Percentiles rank a stretch among this genome's conserved stretches.
Evolutionary conservation across 2,329 filamentous ascomycete genomes (phyloP).

Genomic region (Alternaria dauci): DNA sequence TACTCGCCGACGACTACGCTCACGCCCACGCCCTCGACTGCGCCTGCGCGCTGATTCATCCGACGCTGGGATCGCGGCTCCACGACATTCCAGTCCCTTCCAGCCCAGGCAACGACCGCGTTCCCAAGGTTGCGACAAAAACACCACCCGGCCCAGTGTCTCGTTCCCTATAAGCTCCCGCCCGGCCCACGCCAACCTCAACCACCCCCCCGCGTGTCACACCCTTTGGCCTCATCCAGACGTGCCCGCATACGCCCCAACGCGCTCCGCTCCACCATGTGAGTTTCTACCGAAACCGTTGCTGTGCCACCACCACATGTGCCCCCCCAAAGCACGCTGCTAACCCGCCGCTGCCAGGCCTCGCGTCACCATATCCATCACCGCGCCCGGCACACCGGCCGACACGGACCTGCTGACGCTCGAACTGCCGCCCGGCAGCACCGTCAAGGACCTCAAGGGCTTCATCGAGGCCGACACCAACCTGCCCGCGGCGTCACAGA

Average conservation of each 20-base stretch:
- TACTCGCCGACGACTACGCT: slow-evolving; percentile 8
- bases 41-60: slow-evolving; percentile 29
- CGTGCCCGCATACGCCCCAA: slow-evolving; percentile 33
- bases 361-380: slow-evolving; percentile 85
- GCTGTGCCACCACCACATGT: slow-evolving; percentile 42
- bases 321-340: slow-evolving; percentile 28
- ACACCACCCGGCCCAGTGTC: slow-evolving; percentile 19
- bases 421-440: slow-evolving; percentile 83
- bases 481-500: slow-evolving; percentile 76
- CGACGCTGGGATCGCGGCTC: slow-evolving; percentile 29
- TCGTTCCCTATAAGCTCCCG: slow-evolving; percentile 27
- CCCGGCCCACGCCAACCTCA: slow-evolving; percentile 20
- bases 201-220: slow-evolving; percentile 27
- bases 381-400: slow-evolving; percentile 71
- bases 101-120: slow-evolving; percentile 18
- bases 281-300: slow-evolving; percentile 43
- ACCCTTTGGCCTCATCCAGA: slow-evolving; percentile 44
- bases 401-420: slow-evolving; percentile 81
- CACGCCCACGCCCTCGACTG: neutral
- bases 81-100: slow-evolving; percentile 44
- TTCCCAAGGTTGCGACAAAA: slow-evolving; percentile 3
- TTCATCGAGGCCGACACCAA: slow-evolving; percentile 85
- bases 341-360: slow-evolving; percentile 63
- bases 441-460: slow-evolving; percentile 83
- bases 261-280: slow-evolving; percentile 42